Conservation (phyloP, 2,329 filamentous ascomycete species). For the Aspergillus versicolor region DNA sequence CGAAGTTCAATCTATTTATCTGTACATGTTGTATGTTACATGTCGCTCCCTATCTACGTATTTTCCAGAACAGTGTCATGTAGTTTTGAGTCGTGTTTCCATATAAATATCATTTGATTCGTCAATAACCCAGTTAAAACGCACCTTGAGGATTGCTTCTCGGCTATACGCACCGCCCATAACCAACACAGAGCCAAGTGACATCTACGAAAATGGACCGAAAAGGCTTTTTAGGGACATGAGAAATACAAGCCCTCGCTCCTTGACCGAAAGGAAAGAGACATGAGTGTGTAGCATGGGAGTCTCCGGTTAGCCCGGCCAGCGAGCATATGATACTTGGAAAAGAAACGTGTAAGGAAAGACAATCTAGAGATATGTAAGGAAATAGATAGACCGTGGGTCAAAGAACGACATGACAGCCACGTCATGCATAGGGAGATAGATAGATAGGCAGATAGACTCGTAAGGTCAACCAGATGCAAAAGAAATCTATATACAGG, state of each 20-base stretch:
- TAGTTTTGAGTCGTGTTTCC: neutral
- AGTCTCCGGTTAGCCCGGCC: neutral
- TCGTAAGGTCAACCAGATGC: neutral
- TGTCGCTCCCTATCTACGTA: neutral
- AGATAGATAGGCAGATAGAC: neutral
- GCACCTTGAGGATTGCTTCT: no score
- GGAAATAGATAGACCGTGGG: neutral
- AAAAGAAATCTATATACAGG: constrained; percentile 10
- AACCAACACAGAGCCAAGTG: no score
- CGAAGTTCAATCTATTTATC: neutral
- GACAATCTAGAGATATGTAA: neutral
- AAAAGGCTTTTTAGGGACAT: neutral
- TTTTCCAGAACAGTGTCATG: neutral
- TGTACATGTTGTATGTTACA: neutral
- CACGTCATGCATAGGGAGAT: neutral
- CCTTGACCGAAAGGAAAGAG: neutral
- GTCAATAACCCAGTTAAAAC: no score
- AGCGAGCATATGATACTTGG: neutral
- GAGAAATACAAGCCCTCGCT: neutral
- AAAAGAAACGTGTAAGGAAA: neutral
- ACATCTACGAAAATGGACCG: no score
- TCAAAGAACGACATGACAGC: neutral
- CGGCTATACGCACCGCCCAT: no score
- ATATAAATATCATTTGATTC: neutral
- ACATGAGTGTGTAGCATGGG: neutral